Evolutionary conservation across 2,329 filamentous ascomycete species (phyloP), one percentile per base, ranked within the genome.

Genomic region (Curvularia sp.): DNA sequence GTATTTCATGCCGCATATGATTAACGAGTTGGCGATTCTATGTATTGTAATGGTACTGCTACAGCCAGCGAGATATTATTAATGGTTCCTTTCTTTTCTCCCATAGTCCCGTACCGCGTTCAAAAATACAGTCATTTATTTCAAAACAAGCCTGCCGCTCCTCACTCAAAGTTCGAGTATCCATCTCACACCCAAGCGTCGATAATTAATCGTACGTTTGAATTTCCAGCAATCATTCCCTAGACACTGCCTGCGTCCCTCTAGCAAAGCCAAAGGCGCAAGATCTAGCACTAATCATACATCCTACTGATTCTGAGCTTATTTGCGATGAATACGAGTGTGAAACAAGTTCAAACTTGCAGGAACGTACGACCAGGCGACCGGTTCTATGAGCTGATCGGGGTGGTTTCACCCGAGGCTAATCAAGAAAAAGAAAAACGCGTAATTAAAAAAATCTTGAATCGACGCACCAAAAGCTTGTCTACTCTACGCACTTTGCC

Each of bases 371-470:
- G 24, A 26, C 24, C 24, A 26, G 24, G 4, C 6, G 24, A 26
- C 24, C 18, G 5, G 26, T 31, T n/a, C 24, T 47, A 30, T 26
- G 4, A 15, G 44, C n/a, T 15, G n/a, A 22, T 28, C 44, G 28
- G 44, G 44, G n/a, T 20, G 28, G n/a, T 31, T 47, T 47, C n/a
- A 20, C 28, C 44, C 44, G 28, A 47, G 10, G 44, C 44, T 47
- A 47, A 47, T 20, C 28, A 20, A 47, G 4, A 5, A 30, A 33
- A 12, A 10, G 12, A 13, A 33, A 33, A 13, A 12, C 31, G 12
- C 10, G 4, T 13, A 13, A 33, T 33, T 5, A 13, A 15, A 20
- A 47, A 33, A 4, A 18, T 26, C 44, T 33, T 47, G 10, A 42
- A 42, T 12, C 6, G 22, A 18, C 10, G 20, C 4, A 42, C 5